Evolutionary conservation across 73 alveolate genomes (phyloP).

Genomic region (Tetrahymena borealis): DNA sequence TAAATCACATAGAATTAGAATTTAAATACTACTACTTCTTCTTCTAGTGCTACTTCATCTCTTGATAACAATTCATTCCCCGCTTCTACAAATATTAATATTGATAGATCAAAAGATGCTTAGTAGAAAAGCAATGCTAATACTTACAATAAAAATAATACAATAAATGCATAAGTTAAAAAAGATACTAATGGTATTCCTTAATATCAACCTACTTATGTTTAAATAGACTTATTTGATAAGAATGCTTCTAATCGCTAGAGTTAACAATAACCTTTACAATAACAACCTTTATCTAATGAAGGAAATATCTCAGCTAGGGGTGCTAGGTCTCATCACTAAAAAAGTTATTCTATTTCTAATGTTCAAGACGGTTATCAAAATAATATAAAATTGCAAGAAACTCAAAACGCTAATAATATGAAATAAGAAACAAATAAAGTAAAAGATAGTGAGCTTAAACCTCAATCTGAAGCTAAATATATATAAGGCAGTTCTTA

Average conservation of each 20-base stretch:
- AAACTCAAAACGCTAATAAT: too few relatives aligned
- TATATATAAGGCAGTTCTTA: not conserved
- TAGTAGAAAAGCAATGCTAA: too few relatives aligned
- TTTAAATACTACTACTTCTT: too few relatives aligned
- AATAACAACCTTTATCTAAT: not conserved
- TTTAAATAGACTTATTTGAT: not conserved
- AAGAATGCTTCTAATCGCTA: not conserved
- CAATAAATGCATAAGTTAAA: too few relatives aligned
- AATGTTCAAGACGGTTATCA: not conserved
- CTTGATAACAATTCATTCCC: too few relatives aligned
- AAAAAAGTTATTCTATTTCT: not conserved
- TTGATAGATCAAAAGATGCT: too few relatives aligned
- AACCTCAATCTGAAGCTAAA: not conserved
- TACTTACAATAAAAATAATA: too few relatives aligned
- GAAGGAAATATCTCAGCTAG: not conserved
- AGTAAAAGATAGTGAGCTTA: not conserved
- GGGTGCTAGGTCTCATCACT: not conserved
- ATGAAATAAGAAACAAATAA: not conserved
- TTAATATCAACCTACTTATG: not conserved
- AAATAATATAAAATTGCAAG: not conserved
- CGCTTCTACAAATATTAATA: too few relatives aligned
- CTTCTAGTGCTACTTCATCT: too few relatives aligned
- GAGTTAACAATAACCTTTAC: not conserved
- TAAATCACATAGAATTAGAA: too few relatives aligned
- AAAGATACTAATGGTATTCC: too few relatives aligned